Evolutionary conservation across 768 basidiomycete genomes (phyloP), one percentile per base, ranked within the genome.

Genomic region (Hebeloma cylindrosporum): DNA sequence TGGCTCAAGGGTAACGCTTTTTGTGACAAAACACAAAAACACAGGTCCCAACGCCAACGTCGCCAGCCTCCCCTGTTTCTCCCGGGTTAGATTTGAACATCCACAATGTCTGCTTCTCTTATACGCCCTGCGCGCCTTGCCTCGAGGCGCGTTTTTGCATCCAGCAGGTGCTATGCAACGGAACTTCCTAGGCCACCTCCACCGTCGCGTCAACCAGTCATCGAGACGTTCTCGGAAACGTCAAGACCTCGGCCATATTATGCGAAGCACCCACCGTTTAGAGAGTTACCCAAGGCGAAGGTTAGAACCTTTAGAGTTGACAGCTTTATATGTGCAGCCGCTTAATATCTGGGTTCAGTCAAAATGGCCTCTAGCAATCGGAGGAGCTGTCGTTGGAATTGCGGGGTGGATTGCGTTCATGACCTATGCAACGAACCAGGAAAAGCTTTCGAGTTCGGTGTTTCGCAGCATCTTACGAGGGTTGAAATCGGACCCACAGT

Each of bases 371-470:
- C 56, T 72, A 16, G 57, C 80, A 14, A 64, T 82, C 26, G 75
- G 68, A 0, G 63, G 79, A 31, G 67, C 73, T 13, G 65, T 68
- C 0, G 45, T 78, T 5, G 88, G 85, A 11, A 62, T 84, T 2
- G 60, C 78, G 1, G 78, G 74, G 5, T 89, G 88, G 88, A 77
- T 66, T 3, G 73, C 71, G 5, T 91, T 91, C 60, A 73, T 88
- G 53, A 71, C 75, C 21, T 82, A 79, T 47, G 82, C 80, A 7
- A 82, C 80, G 45, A 91, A 90, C 66, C 80, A 86, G 59, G 88
- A 90, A 58, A 83, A 81, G 54, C 71, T 89, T 21, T 80, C 85
- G 18, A 84, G 80, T 50, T 89, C 88, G 3, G 80, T 89, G 22
- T 79, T 83, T 47, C 77, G 78, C 33, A 82, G 80, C 52, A 71